These are phyloP conservation scores for Phytophthora megakarya DNA, from an alignment of 352 stramenopile species.

Conservation along the genomic window DNA sequence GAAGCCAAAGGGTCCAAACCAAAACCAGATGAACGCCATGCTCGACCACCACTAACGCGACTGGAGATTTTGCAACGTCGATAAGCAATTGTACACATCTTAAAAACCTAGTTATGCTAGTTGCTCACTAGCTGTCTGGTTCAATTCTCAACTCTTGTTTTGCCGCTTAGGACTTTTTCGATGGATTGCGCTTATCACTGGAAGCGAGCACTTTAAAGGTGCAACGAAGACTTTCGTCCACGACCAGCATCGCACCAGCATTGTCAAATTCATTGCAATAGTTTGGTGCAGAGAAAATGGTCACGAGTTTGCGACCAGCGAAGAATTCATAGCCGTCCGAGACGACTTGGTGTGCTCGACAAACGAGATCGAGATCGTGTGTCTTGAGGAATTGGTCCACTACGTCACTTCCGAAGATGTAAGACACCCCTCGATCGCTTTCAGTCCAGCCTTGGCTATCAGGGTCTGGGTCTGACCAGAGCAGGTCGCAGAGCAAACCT, in stretches of 20 bases:
- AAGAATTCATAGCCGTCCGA: slow-evolving; percentile 99
- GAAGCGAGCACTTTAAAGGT: slow-evolving; percentile 87
- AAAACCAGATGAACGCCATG: slow-evolving; percentile 28
- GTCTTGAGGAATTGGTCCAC: slow-evolving; percentile 96
- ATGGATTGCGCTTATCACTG: slow-evolving; percentile 65
- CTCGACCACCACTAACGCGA: slow-evolving; percentile 28
- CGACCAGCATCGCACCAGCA: slow-evolving; percentile 90
- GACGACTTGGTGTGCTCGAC: slow-evolving; percentile 98
- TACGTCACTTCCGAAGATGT: slow-evolving; percentile 98
- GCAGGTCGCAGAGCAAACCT: slow-evolving; percentile 82
- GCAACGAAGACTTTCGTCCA: slow-evolving; percentile 76
- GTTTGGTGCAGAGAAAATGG: slow-evolving; percentile 99
- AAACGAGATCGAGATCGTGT: slow-evolving; percentile 98
- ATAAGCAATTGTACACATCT: background rate
- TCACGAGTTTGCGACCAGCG: slow-evolving; percentile 97
- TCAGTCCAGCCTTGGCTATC: slow-evolving; percentile 94
- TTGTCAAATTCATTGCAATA: slow-evolving; percentile 99
- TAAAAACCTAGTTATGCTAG: background rate
- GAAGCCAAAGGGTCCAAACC: slow-evolving; percentile 8
- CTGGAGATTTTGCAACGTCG: slow-evolving; percentile 37
- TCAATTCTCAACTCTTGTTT: background rate
- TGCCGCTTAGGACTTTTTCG: slow-evolving; percentile 36
- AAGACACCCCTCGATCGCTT: slow-evolving; percentile 98
- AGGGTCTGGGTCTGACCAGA: slow-evolving; percentile 88
- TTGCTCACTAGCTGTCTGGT: slow-evolving; percentile 1